Evolutionary conservation across 352 stramenopile genomes (phyloP).

Genomic region (Phytophthora pluvialis): DNA sequence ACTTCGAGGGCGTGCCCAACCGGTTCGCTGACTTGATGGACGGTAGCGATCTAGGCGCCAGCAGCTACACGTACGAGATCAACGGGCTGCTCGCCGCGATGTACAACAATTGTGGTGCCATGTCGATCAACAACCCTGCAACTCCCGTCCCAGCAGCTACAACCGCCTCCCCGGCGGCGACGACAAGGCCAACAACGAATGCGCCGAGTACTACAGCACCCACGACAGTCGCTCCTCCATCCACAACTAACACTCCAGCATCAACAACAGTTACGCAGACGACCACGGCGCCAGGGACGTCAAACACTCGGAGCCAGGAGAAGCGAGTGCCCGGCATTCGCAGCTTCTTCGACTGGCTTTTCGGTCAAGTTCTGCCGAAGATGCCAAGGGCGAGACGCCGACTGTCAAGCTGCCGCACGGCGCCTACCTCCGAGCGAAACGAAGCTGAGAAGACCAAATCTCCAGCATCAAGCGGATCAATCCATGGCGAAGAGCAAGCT

Average conservation of each 20-base stretch:
- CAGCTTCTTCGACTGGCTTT: conserved; percentile 26
- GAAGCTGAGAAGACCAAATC: neutral
- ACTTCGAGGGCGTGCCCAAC: conserved; percentile 40
- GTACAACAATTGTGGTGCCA: conserved; percentile 38
- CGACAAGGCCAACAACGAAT: neutral
- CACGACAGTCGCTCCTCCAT: neutral
- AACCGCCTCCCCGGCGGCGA: conserved; percentile 1
- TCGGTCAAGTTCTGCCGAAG: conserved; percentile 4
- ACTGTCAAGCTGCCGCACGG: conserved; percentile 18
- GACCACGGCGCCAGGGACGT: neutral
- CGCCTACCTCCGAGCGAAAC: conserved; percentile 7
- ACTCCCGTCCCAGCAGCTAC: conserved; percentile 1
- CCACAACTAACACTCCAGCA: neutral
- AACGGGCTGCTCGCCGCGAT: conserved; percentile 40
- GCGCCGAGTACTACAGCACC: neutral
- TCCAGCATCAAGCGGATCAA: neutral
- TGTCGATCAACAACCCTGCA: neutral
- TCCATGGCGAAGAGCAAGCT: neutral
- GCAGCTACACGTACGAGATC: conserved; percentile 62
- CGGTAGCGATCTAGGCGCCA: conserved; percentile 40
- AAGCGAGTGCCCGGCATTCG: neutral
- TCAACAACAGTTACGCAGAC: neutral
- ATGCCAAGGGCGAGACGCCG: conserved; percentile 11
- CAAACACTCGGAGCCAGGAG: conserved; percentile 2
- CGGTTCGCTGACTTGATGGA: conserved; percentile 50